A percentile compares a stretch with the other conserved stretches of the same genome.
Conservation (phyloP, 495 filamentous ascomycete genomes). For the Hypoxylon trugodes region DNA sequence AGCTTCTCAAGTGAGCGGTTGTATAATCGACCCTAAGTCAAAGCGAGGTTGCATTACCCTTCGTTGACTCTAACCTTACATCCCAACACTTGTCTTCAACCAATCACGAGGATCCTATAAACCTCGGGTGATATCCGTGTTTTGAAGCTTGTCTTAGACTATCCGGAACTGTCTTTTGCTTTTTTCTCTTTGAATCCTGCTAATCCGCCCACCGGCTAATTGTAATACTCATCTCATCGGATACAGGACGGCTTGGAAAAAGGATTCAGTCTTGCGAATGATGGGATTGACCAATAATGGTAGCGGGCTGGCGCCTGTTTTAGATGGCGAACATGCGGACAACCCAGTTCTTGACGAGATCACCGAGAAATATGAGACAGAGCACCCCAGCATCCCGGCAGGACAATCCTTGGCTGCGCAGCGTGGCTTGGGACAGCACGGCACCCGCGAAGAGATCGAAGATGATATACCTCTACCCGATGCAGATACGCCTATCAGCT, state of each 20-base stretch:
- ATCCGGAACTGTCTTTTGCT: no score
- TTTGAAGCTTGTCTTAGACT: no score
- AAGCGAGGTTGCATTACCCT: no score
- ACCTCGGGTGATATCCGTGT: no score
- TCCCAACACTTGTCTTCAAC: no score
- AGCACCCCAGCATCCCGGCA: not conserved
- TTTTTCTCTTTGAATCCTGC: no score
- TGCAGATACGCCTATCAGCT: conserved; percentile 57
- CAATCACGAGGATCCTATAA: no score
- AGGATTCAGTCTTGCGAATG: not conserved
- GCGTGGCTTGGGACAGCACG: not conserved
- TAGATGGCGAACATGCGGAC: not conserved
- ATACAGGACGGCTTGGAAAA: not conserved
- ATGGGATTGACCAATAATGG: conserved; percentile 4
- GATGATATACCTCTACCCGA: conserved; percentile 5
- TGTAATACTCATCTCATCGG: no score
- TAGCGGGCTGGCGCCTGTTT: not conserved
- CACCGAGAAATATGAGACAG: not conserved
- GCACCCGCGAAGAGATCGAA: not conserved
- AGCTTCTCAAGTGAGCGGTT: no score
- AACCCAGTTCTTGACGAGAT: not conserved
- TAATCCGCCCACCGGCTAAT: no score
- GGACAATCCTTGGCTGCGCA: not conserved
- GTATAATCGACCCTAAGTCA: no score
- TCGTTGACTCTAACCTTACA: no score